These are phyloP conservation scores for Claviceps digitariae DNA, from an alignment of 2,329 filamentous ascomycete genomes.

Conservation along the genomic window DNA sequence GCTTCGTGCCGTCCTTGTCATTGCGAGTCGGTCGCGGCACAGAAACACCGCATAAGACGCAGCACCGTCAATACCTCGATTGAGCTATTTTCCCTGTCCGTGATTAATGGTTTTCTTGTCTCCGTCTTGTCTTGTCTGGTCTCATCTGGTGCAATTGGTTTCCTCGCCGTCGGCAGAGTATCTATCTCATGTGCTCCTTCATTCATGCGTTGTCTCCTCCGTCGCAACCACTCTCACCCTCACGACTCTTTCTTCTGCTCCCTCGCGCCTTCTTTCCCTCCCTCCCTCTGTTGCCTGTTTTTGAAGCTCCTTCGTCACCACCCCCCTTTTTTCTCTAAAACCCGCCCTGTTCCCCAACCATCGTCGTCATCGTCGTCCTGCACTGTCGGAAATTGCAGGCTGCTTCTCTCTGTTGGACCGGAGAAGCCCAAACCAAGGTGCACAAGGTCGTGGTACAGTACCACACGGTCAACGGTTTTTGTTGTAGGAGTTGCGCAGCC, in stretches of 20 bases:
- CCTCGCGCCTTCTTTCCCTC: not conserved
- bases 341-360: not conserved
- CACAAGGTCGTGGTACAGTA: not conserved
- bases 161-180: not conserved
- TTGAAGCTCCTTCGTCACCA: not conserved
- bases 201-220: not conserved
- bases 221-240: not conserved
- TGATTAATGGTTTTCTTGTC: too few species aligned
- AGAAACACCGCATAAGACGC: not conserved
- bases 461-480: not conserved
- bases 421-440: not conserved
- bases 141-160: not conserved
- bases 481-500: not conserved
- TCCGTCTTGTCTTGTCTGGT: not conserved
- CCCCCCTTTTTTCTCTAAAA: not conserved
- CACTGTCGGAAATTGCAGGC: not conserved
- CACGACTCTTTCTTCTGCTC: not conserved
- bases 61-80: not conserved
- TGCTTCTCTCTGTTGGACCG: not conserved
- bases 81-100: not conserved
- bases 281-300: not conserved
- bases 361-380: not conserved
- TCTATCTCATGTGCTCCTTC: not conserved
- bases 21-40: not conserved
- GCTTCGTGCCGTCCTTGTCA: not conserved